phyloP scores from a whole-genome alignment of 2,329 filamentous ascomycete genomes.

The Fusarium veterinarium region DNA sequence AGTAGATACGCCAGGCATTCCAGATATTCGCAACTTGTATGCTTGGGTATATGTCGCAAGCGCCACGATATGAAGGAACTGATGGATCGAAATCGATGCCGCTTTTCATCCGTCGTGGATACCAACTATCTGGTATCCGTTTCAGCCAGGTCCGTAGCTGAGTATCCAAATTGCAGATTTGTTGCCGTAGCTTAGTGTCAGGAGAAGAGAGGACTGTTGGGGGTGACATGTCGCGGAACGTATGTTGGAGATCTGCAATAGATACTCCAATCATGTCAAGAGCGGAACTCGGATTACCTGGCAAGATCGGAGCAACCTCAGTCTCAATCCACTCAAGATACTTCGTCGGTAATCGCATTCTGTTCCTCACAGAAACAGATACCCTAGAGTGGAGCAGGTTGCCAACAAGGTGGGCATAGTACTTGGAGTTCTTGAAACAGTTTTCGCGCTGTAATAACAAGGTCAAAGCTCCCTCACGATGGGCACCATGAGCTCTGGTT shows the following conservation, averaged over 20 bases:
- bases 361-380: background rate
- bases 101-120: background rate
- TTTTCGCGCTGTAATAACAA: constrained; percentile 6
- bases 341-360: background rate
- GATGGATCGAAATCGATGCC: rapidly evolving
- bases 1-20: constrained; percentile 30
- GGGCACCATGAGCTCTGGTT: background rate
- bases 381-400: constrained; percentile 29
- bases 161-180: background rate
- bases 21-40: constrained; percentile 34
- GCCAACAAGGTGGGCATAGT: constrained; percentile 3
- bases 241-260: background rate
- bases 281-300: constrained; percentile 15
- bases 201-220: rapidly evolving
- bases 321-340: background rate
- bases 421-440: background rate
- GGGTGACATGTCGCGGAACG: background rate
- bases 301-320: constrained; percentile 4
- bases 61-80: background rate
- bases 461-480: constrained; percentile 21
- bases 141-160: constrained; percentile 3
- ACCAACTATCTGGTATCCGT: constrained; percentile 2
- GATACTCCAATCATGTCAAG: constrained; percentile 24
- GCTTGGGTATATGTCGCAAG: constrained; percentile 15
- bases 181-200: background rate